Conservation (phyloP, 116 monocot genomes). For the Trichopus zeylanicus region DNA sequence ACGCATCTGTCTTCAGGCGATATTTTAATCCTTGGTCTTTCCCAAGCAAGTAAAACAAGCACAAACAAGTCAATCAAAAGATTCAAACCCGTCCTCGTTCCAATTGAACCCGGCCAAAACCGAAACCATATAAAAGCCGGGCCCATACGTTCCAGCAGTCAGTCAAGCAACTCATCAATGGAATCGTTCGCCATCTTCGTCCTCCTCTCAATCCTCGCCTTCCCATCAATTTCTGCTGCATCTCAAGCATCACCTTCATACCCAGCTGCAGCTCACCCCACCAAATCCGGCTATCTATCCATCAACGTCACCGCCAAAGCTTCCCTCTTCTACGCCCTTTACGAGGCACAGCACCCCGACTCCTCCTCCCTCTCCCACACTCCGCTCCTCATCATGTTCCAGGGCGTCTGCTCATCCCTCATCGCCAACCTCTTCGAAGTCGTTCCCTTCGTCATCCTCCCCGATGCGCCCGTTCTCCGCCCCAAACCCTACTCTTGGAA, state of each 20-base stretch:
- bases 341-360: slow-evolving; percentile 52
- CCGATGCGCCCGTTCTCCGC: slow-evolving; percentile 16
- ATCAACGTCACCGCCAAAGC: slow-evolving; percentile 24
- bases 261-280: slow-evolving; percentile 54
- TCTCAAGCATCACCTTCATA: slow-evolving; percentile 11
- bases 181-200: too few relatives aligned
- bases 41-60: too few relatives aligned
- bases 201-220: neutral
- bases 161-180: neutral
- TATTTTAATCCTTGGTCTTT: too few relatives aligned
- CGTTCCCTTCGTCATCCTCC: slow-evolving; percentile 59
- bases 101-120: too few relatives aligned
- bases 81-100: too few relatives aligned
- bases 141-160: too few relatives aligned
- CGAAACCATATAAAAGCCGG: too few relatives aligned
- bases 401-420: slow-evolving; percentile 91
- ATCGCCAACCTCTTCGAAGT: slow-evolving; percentile 81
- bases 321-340: slow-evolving; percentile 65
- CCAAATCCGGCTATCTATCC: slow-evolving; percentile 69
- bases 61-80: too few relatives aligned
- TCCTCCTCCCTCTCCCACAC: slow-evolving; percentile 29
- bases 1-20: too few relatives aligned
- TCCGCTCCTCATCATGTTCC: slow-evolving; percentile 82
- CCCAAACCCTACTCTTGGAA: slow-evolving; percentile 80
- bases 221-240: too few relatives aligned